Conservation (phyloP, 1,284 basidiomycete species). For the Irpex lacteus region DNA sequence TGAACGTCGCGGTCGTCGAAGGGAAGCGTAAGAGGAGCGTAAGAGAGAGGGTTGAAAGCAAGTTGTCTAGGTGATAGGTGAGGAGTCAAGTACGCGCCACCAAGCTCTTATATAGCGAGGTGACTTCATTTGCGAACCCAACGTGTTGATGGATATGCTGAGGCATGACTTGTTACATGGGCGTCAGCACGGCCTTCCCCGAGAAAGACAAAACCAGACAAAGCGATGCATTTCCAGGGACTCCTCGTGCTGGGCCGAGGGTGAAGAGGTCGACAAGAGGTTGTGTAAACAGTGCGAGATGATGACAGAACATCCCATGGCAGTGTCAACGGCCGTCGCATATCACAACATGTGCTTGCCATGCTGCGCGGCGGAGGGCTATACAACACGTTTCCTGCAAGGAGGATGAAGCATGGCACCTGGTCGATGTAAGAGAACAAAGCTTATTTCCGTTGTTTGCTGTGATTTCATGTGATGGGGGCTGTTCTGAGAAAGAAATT, state of each 20-base stretch:
- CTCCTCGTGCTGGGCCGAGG: not conserved
- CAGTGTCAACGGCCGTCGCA: not conserved
- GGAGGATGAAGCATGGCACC: not conserved
- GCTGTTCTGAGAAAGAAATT: too few relatives aligned
- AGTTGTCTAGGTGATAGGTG: not conserved
- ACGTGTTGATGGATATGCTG: not conserved
- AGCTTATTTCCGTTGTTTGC: too few relatives aligned
- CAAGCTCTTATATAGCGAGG: not conserved
- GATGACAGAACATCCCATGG: not conserved
- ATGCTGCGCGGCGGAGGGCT: not conserved
- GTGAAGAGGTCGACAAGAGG: too few relatives aligned
- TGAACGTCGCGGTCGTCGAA: not conserved
- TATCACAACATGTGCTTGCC: not conserved
- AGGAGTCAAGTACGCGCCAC: not conserved
- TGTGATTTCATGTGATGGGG: too few relatives aligned
- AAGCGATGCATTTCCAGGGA: not conserved
- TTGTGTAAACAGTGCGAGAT: not conserved
- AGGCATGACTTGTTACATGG: not conserved
- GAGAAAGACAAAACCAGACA: not conserved
- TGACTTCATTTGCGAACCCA: not conserved
- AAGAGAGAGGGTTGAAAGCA: not conserved
- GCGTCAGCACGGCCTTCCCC: not conserved
- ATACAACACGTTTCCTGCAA: not conserved
- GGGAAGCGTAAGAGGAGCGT: not conserved
- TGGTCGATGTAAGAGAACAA: too few relatives aligned